These are phyloP conservation scores for Aspergillus spinulosporus DNA, from an alignment of 2,329 filamentous ascomycete species.

Conservation along the genomic window DNA sequence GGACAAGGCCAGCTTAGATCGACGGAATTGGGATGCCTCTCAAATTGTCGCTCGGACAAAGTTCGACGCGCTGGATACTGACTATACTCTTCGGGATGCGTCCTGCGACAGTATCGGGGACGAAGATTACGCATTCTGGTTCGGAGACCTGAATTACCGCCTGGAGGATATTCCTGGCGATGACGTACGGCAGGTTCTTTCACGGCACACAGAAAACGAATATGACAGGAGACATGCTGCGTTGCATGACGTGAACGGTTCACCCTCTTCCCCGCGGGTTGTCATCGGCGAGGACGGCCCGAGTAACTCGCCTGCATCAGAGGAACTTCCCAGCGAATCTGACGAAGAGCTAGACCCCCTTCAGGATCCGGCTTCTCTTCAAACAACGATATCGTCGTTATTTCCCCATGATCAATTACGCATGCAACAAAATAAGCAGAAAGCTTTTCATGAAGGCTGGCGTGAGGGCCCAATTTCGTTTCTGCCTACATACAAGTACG, in stretches of 20 bases:
- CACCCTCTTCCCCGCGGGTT: conserved; percentile 21
- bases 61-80: conserved; percentile 72
- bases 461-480: conserved; percentile 84
- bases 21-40: conserved; percentile 83
- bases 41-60: conserved; percentile 75
- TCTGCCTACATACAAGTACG: conserved; percentile 95
- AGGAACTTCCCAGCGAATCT: conserved; percentile 15
- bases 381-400: conserved; percentile 83
- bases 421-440: conserved; percentile 70
- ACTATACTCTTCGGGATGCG: conserved; percentile 61
- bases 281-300: conserved; percentile 17
- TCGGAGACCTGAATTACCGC: conserved; percentile 93
- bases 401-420: conserved; percentile 86
- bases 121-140: conserved; percentile 94
- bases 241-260: conserved; percentile 28
- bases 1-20: conserved; percentile 73
- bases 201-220: conserved; percentile 77
- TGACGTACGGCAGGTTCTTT: conserved; percentile 81
- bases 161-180: conserved; percentile 84
- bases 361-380: conserved; percentile 79
- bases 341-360: conserved; percentile 70
- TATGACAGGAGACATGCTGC: conserved; percentile 59
- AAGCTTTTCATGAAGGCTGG: conserved; percentile 89
- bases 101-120: conserved; percentile 69
- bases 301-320: conserved; percentile 1